phyloP scores from a whole-genome alignment of 1,139 yeast species.

The Kodamaea derodonti region DNA sequence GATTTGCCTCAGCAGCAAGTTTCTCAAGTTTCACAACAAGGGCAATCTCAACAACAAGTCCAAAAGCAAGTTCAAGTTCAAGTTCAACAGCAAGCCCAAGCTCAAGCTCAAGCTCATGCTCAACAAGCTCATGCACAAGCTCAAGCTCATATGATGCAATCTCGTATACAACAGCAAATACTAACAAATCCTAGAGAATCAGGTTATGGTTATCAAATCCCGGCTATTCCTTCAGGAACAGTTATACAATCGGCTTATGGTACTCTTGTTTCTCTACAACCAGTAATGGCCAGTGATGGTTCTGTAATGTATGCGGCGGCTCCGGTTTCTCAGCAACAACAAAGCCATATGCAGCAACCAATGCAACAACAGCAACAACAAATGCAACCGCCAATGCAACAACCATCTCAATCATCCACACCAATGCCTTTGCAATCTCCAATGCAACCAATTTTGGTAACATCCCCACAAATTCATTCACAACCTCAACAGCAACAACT shows the following conservation, averaged over 20 bases:
- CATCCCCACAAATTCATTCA: background rate
- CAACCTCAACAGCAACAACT: conserved; percentile 5
- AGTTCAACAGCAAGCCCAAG: conserved; percentile 7
- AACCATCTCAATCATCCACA: conserved; percentile 6
- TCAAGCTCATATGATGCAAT: conserved; percentile 1
- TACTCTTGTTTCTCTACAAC: conserved; percentile 34
- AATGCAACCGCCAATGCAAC: conserved; percentile 1
- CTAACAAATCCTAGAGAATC: background rate
- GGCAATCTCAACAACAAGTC: conserved; percentile 4
- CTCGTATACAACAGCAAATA: conserved; percentile 1
- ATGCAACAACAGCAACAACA: background rate
- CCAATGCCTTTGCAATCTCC: background rate
- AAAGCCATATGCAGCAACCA: conserved; percentile 3
- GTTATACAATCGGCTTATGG: conserved; percentile 34
- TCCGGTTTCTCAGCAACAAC: conserved; percentile 11
- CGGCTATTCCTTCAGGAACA: conserved; percentile 12
- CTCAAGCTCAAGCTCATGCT: conserved; percentile 6
- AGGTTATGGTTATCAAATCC: conserved; percentile 10
- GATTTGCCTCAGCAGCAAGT: conserved; percentile 3
- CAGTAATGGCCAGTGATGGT: conserved; percentile 20
- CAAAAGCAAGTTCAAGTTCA: conserved; percentile 4
- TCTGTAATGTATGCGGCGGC: conserved; percentile 15
- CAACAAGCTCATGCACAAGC: conserved; percentile 7
- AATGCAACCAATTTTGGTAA: background rate
- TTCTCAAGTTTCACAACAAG: background rate